These are phyloP conservation scores for Dipteronia dyeriana DNA, from an alignment of 345 rosid genomes.

Conservation along the genomic window DNA sequence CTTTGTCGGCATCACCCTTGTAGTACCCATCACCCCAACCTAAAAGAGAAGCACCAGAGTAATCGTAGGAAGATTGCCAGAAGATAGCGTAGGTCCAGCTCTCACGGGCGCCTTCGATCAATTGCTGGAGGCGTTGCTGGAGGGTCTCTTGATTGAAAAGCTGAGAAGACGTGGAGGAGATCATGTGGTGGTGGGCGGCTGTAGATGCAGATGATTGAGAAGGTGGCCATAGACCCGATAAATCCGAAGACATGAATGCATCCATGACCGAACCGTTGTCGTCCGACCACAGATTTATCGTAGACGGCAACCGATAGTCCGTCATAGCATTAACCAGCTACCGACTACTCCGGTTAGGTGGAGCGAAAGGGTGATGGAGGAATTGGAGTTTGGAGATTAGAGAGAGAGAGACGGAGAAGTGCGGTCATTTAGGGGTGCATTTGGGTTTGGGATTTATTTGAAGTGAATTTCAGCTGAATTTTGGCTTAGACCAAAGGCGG, in stretches of 20 bases:
- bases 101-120: slow-evolving; percentile 70
- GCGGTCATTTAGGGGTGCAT: slow-evolving; percentile 19
- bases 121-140: slow-evolving; percentile 82
- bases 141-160: slow-evolving; percentile 72
- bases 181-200: slow-evolving; percentile 10
- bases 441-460: slow-evolving; percentile 49
- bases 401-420: not conserved
- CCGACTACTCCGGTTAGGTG: not conserved
- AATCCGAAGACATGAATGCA: slow-evolving; percentile 90
- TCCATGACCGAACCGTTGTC: slow-evolving; percentile 90
- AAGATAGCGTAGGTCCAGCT: slow-evolving; percentile 94
- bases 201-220: slow-evolving; percentile 44
- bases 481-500: slow-evolving; percentile 1
- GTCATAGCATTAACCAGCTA: slow-evolving; percentile 34
- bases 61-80: slow-evolving; percentile 89
- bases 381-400: not conserved
- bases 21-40: slow-evolving; percentile 98
- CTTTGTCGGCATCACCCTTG: slow-evolving; percentile 78
- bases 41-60: slow-evolving; percentile 53
- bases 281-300: slow-evolving; percentile 88
- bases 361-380: slow-evolving; percentile 1
- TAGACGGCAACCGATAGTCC: slow-evolving; percentile 48
- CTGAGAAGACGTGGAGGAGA: slow-evolving; percentile 24
- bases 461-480: slow-evolving; percentile 38
- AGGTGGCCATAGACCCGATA: slow-evolving; percentile 69